phyloP scores from a whole-genome alignment of 2,329 filamentous ascomycete genomes.

The Sphaerulina vaccinii region DNA sequence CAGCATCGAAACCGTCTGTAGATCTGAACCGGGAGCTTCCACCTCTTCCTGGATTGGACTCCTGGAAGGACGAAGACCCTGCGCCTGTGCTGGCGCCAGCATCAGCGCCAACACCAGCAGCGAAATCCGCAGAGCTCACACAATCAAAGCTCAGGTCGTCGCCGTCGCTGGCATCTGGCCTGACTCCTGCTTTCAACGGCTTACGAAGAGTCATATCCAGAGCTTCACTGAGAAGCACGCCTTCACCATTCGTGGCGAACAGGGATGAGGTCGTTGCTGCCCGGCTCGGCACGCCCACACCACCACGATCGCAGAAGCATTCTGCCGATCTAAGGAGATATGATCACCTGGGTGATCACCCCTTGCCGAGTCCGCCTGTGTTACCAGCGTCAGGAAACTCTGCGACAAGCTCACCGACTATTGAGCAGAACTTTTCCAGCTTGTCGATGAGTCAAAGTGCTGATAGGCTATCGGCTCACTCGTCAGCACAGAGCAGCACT shows the following conservation, averaged over 20 bases:
- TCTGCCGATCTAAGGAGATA: conserved; percentile 14
- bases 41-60: conserved; percentile 48
- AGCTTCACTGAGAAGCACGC: conserved; percentile 4
- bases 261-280: conserved; percentile 20
- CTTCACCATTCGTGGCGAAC: not conserved
- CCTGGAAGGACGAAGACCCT: conserved; percentile 34
- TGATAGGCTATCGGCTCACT: conserved; percentile 9
- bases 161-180: conserved; percentile 3
- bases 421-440: conserved; percentile 13
- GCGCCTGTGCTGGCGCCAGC: not conserved
- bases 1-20: conserved; percentile 28
- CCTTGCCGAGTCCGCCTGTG: conserved; percentile 18
- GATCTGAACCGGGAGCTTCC: conserved; percentile 51
- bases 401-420: conserved; percentile 10
- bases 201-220: conserved; percentile 16
- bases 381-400: conserved; percentile 7
- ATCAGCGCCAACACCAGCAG: not conserved
- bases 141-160: not conserved
- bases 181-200: conserved; percentile 13
- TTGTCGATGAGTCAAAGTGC: conserved; percentile 14
- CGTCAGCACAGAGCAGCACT: conserved; percentile 9
- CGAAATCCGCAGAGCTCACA: not conserved
- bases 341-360: conserved; percentile 4
- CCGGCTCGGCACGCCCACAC: conserved; percentile 27
- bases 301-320: conserved; percentile 22